Evolutionary conservation across 225 moss, liverwort and hornwort genomes (phyloP).

Genomic region (Marchantia paleacea): DNA sequence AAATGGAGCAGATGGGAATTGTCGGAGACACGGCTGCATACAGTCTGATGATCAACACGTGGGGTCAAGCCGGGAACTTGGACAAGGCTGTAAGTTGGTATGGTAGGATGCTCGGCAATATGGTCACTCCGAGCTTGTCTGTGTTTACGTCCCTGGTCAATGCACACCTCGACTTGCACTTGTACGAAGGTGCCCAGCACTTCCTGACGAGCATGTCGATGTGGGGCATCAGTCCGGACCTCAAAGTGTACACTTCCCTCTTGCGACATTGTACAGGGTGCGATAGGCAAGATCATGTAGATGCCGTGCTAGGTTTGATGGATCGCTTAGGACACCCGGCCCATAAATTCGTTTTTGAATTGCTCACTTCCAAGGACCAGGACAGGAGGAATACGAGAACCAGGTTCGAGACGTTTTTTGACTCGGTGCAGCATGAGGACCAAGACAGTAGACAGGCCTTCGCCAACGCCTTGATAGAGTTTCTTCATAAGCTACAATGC

Average conservation of each 20-base stretch:
- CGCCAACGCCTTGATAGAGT: constrained; percentile 46
- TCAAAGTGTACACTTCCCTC: constrained; percentile 46
- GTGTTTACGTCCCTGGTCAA: constrained; percentile 46
- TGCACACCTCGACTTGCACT: constrained; percentile 42
- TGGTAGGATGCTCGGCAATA: constrained; percentile 41
- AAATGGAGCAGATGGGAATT: constrained; percentile 44
- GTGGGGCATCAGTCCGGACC: constrained; percentile 48
- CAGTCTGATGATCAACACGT: constrained; percentile 48
- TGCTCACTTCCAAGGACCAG: constrained; percentile 36
- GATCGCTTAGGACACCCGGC: constrained; percentile 46
- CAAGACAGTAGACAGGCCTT: constrained; percentile 39
- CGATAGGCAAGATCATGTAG: constrained; percentile 45
- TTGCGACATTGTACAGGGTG: constrained; percentile 43
- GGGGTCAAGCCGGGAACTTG: constrained; percentile 43
- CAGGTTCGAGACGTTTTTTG: constrained; percentile 33
- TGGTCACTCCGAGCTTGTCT: constrained; percentile 43
- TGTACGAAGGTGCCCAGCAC: constrained; percentile 47
- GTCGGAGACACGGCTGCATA: constrained; percentile 40
- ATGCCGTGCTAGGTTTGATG: constrained; percentile 49
- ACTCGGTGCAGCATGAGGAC: constrained; percentile 37
- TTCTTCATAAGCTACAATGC: constrained; percentile 48
- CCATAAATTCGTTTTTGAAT: constrained; percentile 47
- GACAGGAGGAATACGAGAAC: constrained; percentile 28
- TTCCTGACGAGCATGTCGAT: constrained; percentile 46
- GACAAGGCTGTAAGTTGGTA: constrained; percentile 53